A percentile compares a stretch with the other conserved stretches of the same genome.
Evolutionary conservation across 352 stramenopile species (phyloP).

Genomic region (Thalassiosira sp.): DNA sequence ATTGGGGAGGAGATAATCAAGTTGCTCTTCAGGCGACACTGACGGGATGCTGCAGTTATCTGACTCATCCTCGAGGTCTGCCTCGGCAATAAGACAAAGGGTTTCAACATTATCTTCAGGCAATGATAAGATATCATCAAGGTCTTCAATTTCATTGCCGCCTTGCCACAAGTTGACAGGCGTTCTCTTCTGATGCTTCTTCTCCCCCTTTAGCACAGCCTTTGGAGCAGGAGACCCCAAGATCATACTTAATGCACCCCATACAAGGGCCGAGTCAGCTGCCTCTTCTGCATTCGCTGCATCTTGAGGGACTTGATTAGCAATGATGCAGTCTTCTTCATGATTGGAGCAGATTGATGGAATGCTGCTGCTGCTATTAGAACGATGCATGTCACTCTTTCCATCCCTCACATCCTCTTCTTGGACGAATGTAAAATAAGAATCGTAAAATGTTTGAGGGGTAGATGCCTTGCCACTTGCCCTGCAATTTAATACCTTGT

Average conservation of each 20-base stretch:
- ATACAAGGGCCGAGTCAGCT: conserved; percentile 8
- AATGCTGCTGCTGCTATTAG: conserved; percentile 6
- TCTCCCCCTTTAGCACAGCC: neutral
- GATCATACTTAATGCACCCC: conserved; percentile 1
- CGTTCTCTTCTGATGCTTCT: conserved; percentile 8
- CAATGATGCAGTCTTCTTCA: neutral
- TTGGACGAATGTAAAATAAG: too few species aligned
- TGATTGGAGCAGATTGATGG: conserved; percentile 1
- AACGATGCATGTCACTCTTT: neutral
- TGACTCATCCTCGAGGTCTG: too few species aligned
- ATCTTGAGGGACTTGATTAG: neutral
- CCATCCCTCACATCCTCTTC: too few species aligned
- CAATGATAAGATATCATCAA: conserved; percentile 5
- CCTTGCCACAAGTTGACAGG: conserved; percentile 25
- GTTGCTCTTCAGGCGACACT: neutral
- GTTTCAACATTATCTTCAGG: conserved; percentile 13
- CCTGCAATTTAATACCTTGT: too few species aligned
- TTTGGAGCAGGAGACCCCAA: conserved; percentile 22
- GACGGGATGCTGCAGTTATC: conserved; percentile 14
- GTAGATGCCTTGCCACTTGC: too few species aligned
- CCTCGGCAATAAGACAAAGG: too few species aligned
- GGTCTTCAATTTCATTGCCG: neutral
- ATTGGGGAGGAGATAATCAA: neutral
- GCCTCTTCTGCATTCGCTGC: conserved; percentile 1
- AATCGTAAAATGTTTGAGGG: too few species aligned